Conservation (phyloP, 2,329 filamentous ascomycete species). For the Aspergillus ochraceoroseus region DNA sequence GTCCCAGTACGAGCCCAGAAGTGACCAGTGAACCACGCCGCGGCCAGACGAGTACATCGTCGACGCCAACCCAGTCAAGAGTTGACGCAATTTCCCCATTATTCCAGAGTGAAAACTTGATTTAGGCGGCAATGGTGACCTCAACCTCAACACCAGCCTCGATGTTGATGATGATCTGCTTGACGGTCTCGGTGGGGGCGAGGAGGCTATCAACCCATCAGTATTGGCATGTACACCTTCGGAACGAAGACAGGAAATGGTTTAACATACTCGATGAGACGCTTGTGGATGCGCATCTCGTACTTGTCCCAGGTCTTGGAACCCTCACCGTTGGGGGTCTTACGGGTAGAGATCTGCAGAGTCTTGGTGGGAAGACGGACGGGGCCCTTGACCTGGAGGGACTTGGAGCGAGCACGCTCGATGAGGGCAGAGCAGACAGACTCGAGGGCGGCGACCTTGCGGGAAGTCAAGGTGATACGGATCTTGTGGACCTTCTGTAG, state of each 20-base stretch:
- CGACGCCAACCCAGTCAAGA: constrained; percentile 20
- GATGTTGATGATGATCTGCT: constrained; percentile 53
- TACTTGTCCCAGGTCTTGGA: constrained; percentile 99
- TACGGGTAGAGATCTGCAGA: constrained; percentile 94
- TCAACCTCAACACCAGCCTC: constrained; percentile 52
- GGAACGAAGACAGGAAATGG: too few relatives aligned
- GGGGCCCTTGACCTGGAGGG: constrained; percentile 95
- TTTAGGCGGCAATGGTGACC: constrained; percentile 51
- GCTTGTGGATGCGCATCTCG: constrained; percentile 99
- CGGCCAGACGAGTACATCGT: constrained; percentile 18
- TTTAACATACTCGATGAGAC: constrained; percentile 86
- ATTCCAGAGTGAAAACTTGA: constrained; percentile 22
- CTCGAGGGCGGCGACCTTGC: constrained; percentile 93
- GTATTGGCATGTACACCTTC: constrained; percentile 1
- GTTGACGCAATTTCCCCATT: constrained; percentile 25
- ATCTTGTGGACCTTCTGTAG: constrained; percentile 88
- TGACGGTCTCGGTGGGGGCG: constrained; percentile 79
- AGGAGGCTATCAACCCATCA: constrained; percentile 59
- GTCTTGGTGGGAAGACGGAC: constrained; percentile 97
- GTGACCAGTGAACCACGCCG: constrained; percentile 17
- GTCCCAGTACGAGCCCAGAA: constrained; percentile 16
- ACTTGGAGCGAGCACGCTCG: constrained; percentile 97
- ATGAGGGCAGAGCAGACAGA: constrained; percentile 98
- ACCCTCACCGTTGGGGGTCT: constrained; percentile 99
- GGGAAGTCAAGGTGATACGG: constrained; percentile 93